phyloP scores from a whole-genome alignment of 345 rosid genomes.

The Eucalyptus globulus region DNA sequence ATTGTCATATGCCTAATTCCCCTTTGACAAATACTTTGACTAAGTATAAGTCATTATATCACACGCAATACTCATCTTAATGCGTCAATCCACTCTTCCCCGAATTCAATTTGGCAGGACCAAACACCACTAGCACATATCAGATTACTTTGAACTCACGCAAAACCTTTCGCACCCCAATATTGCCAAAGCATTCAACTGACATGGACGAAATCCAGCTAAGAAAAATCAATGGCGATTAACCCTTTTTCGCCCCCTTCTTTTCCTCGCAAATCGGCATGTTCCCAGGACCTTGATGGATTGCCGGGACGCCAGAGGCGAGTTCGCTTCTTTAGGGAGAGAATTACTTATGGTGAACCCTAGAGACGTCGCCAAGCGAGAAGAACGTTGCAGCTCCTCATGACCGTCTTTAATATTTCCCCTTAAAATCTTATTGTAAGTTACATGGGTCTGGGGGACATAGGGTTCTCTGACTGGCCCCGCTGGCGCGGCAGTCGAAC shows the following conservation, averaged over 20 bases:
- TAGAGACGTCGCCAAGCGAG: not conserved
- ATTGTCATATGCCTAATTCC: not conserved
- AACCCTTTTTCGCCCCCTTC: not conserved
- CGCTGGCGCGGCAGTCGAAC: conserved; percentile 23
- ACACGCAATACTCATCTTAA: not conserved
- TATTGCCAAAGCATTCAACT: not conserved
- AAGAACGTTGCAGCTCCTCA: not conserved
- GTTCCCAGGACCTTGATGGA: not conserved
- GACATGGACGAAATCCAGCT: not conserved
- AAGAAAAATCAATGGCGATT: not conserved
- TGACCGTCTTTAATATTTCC: not conserved
- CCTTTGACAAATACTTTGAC: not conserved
- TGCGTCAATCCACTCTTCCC: not conserved
- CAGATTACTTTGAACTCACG: not conserved
- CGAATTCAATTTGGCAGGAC: not conserved
- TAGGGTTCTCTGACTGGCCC: conserved; percentile 18
- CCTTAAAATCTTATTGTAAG: not conserved
- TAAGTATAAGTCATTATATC: not conserved
- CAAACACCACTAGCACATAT: not conserved
- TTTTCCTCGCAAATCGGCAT: not conserved
- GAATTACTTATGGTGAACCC: not conserved
- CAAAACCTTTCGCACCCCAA: not conserved
- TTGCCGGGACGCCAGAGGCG: not conserved
- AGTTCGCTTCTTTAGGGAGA: not conserved
- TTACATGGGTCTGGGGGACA: not conserved